Evolutionary conservation across 805 yeast species (phyloP).

Genomic region (Cyberlindnera lachancei): DNA sequence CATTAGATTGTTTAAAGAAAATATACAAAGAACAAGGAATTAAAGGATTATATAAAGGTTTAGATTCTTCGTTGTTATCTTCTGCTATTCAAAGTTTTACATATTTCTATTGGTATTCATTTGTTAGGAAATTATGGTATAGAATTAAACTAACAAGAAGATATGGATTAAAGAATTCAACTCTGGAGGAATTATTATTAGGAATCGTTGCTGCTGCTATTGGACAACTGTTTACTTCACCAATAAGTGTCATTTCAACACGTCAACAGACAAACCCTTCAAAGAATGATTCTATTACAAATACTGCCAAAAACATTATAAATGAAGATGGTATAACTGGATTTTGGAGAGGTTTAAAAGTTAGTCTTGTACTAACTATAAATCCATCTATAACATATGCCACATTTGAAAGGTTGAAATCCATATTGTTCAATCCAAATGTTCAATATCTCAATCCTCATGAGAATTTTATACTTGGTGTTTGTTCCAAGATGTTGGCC

Average conservation of each 20-base stretch:
- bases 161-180: slow-evolving; percentile 29
- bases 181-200: slow-evolving; percentile 59
- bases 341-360: slow-evolving; percentile 80
- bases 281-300: slow-evolving; percentile 27
- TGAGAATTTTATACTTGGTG: slow-evolving; percentile 67
- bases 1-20: slow-evolving; percentile 54
- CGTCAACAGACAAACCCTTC: slow-evolving; percentile 48
- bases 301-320: slow-evolving; percentile 42
- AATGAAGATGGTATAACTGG: slow-evolving; percentile 62
- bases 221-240: slow-evolving; percentile 73
- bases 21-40: slow-evolving; percentile 54
- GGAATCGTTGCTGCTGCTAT: slow-evolving; percentile 81
- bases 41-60: slow-evolving; percentile 65
- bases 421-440: slow-evolving; percentile 31
- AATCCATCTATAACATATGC: slow-evolving; percentile 89
- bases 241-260: slow-evolving; percentile 69
- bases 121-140: slow-evolving; percentile 49
- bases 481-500: slow-evolving; percentile 74
- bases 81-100: slow-evolving; percentile 74
- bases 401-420: slow-evolving; percentile 61
- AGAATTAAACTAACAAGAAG: slow-evolving; percentile 23
- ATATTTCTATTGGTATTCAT: slow-evolving; percentile 82
- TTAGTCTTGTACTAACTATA: slow-evolving; percentile 65
- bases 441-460: slow-evolving; percentile 41
- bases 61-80: slow-evolving; percentile 58